Base-by-base conservation (phyloP, 2,329 filamentous ascomycete genomes). In the Phaeosphaeria sp. region DNA sequence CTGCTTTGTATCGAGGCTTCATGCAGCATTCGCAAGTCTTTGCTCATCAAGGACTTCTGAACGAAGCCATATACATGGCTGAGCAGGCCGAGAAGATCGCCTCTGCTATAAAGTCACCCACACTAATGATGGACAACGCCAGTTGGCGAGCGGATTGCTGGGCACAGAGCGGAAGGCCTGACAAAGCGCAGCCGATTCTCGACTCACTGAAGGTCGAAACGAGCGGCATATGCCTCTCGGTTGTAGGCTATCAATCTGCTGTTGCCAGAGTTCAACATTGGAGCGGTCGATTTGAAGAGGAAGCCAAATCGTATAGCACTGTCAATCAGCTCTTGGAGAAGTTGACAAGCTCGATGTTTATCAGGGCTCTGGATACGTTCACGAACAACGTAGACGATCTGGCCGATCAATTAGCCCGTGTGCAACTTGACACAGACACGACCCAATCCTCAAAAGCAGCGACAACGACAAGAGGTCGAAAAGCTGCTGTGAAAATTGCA, bases 1-100 rank as follows among this genome's bases (percentile, higher is more conserved):
- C 87, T 25, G 87, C 89, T 0, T 83, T 97, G 20, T 89, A 93
- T 66, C 84, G 86, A 27, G 87, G 88, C 55, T 81, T 96, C 15
- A 78, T 89, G 58, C 89, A 93, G 56, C 84, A 97, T 2, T 92
- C 92, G 0, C 84, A 85, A 3, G 81, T 96, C 1, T 97, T 93
- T 66, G 87, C 90, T 1, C 90, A 96, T 63, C 86, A 95, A 62
- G 95, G 95, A 25, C 85, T 96, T 78, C 92, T 93, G 63, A 89
- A 92, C 59, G 94, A 98, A 74, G 94, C 94, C 1, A 80, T 94
- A 0, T 95, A 93, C 73, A 96, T 96, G 66, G 89, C 90, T 1
- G 90, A 97, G 65, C 90, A 95, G 67, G 93, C 93, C 0, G 82
- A 90, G 53, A 92, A 90, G 68, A 85, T 96, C 58, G 91, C 91